Conservation (phyloP, 2,329 filamentous ascomycete genomes). For the Colletotrichum sansevieriae region DNA sequence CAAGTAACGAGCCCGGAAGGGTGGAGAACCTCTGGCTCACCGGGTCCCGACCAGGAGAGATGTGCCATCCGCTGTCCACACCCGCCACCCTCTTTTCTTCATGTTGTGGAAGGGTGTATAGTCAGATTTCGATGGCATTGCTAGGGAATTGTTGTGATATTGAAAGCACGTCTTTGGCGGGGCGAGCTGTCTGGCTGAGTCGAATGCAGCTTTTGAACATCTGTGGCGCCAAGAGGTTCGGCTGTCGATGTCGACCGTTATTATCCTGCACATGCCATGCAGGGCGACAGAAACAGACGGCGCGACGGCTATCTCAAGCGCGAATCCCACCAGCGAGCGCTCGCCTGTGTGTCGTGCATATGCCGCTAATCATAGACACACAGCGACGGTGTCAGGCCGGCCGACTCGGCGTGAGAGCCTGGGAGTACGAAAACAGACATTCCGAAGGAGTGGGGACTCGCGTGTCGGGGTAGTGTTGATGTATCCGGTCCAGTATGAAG, state of each 20-base stretch:
- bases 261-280: slow-evolving; percentile 34
- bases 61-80: slow-evolving; percentile 32
- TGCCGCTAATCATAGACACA: slow-evolving; percentile 40
- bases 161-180: not conserved
- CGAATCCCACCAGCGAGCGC: slow-evolving; percentile 39
- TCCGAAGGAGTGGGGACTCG: slow-evolving; percentile 27
- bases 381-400: slow-evolving; percentile 35
- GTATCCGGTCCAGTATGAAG: not conserved
- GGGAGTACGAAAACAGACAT: slow-evolving; percentile 32
- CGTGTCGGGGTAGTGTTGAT: slow-evolving; percentile 17
- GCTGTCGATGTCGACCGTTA: slow-evolving; percentile 19
- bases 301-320: slow-evolving; percentile 39
- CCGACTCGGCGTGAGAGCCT: slow-evolving; percentile 30
- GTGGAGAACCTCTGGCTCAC: slow-evolving; percentile 33
- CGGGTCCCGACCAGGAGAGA: slow-evolving; percentile 32
- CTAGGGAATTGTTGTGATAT: slow-evolving; percentile 6
- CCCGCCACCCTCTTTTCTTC: slow-evolving; percentile 39
- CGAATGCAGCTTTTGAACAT: not conserved
- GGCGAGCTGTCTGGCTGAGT: slow-evolving; percentile 5
- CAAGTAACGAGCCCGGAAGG: slow-evolving; percentile 26
- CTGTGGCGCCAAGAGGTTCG: slow-evolving; percentile 14
- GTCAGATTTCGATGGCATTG: slow-evolving; percentile 9
- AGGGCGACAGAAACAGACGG: slow-evolving; percentile 32
- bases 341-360: slow-evolving; percentile 43
- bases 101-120: slow-evolving; percentile 13